Conservation (phyloP, 352 stramenopile species). For the Phytophthora megakarya region DNA sequence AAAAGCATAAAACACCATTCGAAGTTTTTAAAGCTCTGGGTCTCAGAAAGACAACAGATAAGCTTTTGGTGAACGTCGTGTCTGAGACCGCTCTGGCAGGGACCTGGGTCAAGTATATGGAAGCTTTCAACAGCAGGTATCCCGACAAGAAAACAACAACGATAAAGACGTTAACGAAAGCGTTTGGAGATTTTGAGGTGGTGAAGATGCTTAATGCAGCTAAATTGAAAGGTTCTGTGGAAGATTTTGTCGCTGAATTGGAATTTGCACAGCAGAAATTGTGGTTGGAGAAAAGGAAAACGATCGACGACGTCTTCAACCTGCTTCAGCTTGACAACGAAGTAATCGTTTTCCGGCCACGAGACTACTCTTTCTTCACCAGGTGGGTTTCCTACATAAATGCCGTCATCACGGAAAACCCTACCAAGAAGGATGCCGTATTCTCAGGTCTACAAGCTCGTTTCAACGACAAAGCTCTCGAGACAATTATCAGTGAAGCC, state of each 20-base stretch:
- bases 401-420: neutral
- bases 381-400: constrained; percentile 1
- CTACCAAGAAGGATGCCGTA: neutral
- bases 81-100: no score
- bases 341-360: no score
- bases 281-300: neutral
- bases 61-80: neutral
- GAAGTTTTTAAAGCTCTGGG: neutral
- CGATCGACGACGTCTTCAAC: neutral
- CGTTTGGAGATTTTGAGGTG: neutral
- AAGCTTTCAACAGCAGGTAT: neutral
- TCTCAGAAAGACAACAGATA: neutral
- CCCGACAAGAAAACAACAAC: neutral
- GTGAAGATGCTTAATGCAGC: neutral
- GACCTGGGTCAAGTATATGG: constrained; percentile 7
- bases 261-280: neutral
- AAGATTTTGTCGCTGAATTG: neutral
- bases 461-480: neutral
- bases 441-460: neutral
- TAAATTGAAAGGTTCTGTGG: neutral
- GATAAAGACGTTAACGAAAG: neutral
- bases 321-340: neutral
- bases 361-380: neutral
- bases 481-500: neutral
- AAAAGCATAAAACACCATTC: neutral